phyloP scores from a whole-genome alignment of 192 early-diverging fungal genomes.

The Polychytrium aggregatum region DNA sequence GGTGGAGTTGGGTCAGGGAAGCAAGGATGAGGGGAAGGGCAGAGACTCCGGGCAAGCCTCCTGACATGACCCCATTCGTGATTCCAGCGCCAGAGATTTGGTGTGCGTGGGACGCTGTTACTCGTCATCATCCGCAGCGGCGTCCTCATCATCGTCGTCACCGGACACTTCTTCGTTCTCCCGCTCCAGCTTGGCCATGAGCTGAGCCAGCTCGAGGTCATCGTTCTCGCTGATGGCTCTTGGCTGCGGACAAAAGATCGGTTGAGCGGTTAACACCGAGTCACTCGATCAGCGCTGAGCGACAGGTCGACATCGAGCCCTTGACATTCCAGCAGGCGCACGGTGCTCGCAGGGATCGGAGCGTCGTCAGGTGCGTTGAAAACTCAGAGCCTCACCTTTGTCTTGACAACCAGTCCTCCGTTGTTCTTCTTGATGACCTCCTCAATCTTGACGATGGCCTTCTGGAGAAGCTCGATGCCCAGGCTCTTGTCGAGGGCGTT shows the following conservation, averaged over 20 bases:
- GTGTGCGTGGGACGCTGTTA: no score
- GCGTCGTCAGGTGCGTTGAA: no score
- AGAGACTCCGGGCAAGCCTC: no score
- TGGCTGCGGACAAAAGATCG: conserved; percentile 41
- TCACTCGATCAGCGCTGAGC: no score
- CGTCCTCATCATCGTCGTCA: conserved; percentile 72
- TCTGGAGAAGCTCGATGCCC: conserved; percentile 82
- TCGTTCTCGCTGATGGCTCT: conserved; percentile 84
- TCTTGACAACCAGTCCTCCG: conserved; percentile 71
- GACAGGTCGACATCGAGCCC: no score
- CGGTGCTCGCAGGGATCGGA: no score
- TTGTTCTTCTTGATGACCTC: conserved; percentile 59
- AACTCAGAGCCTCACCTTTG: no score
- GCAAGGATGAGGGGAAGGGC: no score
- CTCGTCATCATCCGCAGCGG: conserved; percentile 9
- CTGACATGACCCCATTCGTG: no score
- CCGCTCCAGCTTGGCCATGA: conserved; percentile 79
- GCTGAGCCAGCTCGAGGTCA: conserved; percentile 81
- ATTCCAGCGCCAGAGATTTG: no score
- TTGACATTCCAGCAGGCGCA: no score
- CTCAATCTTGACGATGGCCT: conserved; percentile 72
- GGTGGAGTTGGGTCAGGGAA: no score
- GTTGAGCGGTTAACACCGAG: not conserved
- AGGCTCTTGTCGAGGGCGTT: conserved; percentile 70
- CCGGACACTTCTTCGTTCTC: conserved; percentile 88